Evolutionary conservation across 176 grass and related monocot genomes (phyloP).

Genomic region (Eremochloa ophiuroides): DNA sequence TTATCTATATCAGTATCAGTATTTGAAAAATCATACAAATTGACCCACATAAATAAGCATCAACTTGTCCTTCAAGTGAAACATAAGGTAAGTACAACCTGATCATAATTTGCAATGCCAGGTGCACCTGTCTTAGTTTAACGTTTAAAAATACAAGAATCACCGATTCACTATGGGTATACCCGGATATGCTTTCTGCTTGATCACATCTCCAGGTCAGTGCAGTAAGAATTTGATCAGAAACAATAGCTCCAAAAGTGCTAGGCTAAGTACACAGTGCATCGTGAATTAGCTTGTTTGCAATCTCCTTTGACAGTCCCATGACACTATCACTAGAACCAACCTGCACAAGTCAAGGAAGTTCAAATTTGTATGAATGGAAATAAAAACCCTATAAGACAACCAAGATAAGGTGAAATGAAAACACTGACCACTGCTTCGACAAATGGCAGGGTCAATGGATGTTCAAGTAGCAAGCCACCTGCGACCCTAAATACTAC

Average conservation of each 20-base stretch:
- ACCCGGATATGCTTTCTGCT: not conserved
- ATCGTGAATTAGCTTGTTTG: conserved; percentile 61
- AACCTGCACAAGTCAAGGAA: conserved; percentile 32
- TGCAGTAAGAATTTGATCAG: not conserved
- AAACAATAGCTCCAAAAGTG: not conserved
- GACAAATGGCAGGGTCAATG: conserved; percentile 79
- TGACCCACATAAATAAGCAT: not conserved
- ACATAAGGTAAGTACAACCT: not conserved
- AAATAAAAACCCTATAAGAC: not conserved
- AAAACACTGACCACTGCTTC: conserved; percentile 83
- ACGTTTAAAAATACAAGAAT: conserved; percentile 1
- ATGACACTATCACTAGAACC: conserved; percentile 83
- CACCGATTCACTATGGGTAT: not conserved
- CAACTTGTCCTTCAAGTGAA: not conserved
- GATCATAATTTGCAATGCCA: not conserved
- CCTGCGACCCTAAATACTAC: conserved; percentile 89
- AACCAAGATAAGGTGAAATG: not conserved
- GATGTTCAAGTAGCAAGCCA: conserved; percentile 82
- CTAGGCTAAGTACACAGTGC: conserved; percentile 22
- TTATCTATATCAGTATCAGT: not conserved
- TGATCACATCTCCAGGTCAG: not conserved
- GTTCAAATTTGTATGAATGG: not conserved
- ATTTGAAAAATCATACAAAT: not conserved
- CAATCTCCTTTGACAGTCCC: conserved; percentile 75
- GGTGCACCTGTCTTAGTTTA: not conserved